Evolutionary conservation across 192 early-diverging fungal species (phyloP).

Genomic region (Mortierella claussenii): DNA sequence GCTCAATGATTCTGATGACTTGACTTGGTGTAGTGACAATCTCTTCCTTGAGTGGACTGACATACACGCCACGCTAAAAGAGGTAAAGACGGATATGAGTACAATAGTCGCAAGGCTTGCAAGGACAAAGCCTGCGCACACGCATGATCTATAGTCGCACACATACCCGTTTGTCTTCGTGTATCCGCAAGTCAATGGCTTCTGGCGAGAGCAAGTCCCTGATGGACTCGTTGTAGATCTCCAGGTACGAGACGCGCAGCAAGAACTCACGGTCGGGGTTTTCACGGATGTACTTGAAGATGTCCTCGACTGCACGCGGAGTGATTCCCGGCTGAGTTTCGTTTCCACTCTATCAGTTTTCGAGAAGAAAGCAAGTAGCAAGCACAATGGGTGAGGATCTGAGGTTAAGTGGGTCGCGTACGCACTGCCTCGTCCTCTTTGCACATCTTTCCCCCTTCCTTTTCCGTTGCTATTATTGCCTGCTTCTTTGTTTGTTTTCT

Average conservation of each 20-base stretch:
- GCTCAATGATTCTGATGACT: slow-evolving; percentile 78
- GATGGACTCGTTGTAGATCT: slow-evolving; percentile 97
- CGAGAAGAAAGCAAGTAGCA: too few species aligned
- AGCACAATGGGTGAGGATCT: too few species aligned
- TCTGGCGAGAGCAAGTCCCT: slow-evolving; percentile 89
- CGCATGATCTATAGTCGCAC: too few species aligned
- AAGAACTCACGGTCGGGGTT: slow-evolving; percentile 82
- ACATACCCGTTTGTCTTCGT: slow-evolving; percentile 70
- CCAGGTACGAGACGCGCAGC: slow-evolving; percentile 95
- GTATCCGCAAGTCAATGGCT: slow-evolving; percentile 87
- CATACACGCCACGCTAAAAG: slow-evolving; percentile 77
- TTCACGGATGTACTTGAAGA: slow-evolving; percentile 80
- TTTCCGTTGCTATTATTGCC: too few species aligned
- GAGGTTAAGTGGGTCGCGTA: too few species aligned
- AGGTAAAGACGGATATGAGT: neutral
- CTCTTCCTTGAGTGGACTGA: slow-evolving; percentile 77
- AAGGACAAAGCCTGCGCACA: neutral
- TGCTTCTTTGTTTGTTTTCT: neutral
- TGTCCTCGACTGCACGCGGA: slow-evolving; percentile 79
- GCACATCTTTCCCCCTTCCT: too few species aligned
- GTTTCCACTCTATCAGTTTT: slow-evolving; percentile 65
- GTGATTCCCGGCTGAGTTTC: slow-evolving; percentile 81
- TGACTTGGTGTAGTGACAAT: slow-evolving; percentile 76
- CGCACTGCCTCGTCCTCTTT: too few species aligned
- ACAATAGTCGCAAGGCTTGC: neutral